phyloP scores from a whole-genome alignment of 495 filamentous ascomycete genomes.

The Hamigera avellanea region DNA sequence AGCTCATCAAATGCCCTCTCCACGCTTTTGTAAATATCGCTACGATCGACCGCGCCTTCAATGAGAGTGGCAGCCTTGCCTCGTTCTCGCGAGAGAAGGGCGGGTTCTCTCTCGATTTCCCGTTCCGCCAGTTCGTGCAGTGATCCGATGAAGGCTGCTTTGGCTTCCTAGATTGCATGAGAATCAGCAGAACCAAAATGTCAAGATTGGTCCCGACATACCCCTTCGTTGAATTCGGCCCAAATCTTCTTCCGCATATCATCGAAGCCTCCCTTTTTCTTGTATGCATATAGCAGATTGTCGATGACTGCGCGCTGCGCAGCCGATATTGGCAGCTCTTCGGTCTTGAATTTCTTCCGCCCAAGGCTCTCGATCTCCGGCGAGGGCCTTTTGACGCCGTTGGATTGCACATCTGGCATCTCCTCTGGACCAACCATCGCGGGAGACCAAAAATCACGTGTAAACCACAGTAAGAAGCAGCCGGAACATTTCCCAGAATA shows the following conservation, averaged over 20 bases:
- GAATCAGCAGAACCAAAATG: slow-evolving; percentile 1
- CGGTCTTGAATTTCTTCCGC: slow-evolving; percentile 68
- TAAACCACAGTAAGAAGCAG: no score
- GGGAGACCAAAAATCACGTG: background rate
- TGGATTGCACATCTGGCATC: slow-evolving; percentile 16
- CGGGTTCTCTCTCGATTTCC: slow-evolving; percentile 72
- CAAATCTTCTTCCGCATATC: slow-evolving; percentile 69
- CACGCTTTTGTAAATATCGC: slow-evolving; percentile 66
- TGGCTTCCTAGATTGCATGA: slow-evolving; percentile 43
- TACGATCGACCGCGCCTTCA: slow-evolving; percentile 76
- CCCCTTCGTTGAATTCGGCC: slow-evolving; percentile 66
- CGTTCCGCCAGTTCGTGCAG: slow-evolving; percentile 63
- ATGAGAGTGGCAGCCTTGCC: slow-evolving; percentile 73
- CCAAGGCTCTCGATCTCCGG: slow-evolving; percentile 27
- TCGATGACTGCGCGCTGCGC: slow-evolving; percentile 67
- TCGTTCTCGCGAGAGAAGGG: slow-evolving; percentile 63
- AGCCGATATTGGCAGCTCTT: slow-evolving; percentile 66
- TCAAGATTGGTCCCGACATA: slow-evolving; percentile 26
- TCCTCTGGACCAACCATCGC: slow-evolving; percentile 35
- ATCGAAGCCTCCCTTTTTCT: slow-evolving; percentile 88
- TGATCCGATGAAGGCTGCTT: slow-evolving; percentile 50
- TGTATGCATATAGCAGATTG: slow-evolving; percentile 65
- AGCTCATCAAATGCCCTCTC: slow-evolving; percentile 55
- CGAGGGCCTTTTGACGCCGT: slow-evolving; percentile 14
- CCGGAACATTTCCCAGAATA: background rate